A percentile compares a stretch with the other conserved stretches of the same genome.
These are phyloP conservation scores for Cicer pinnatifidum DNA, from an alignment of 306 rosid species.

Conservation along the genomic window DNA sequence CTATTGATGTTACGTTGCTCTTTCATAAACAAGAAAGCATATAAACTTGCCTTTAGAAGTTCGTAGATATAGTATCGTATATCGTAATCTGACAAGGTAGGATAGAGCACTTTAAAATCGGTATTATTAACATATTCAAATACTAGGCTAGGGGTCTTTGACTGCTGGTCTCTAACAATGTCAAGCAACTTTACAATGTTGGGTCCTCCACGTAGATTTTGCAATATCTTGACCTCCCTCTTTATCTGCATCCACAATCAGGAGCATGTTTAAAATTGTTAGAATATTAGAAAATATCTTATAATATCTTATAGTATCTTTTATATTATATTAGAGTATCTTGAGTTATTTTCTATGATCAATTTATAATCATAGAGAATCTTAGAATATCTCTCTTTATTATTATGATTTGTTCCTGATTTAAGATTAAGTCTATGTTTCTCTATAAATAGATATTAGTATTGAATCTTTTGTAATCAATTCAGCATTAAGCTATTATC, in stretches of 20 bases:
- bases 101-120: slow-evolving; percentile 81
- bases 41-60: slow-evolving; percentile 68
- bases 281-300: too few relatives aligned
- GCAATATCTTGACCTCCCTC: slow-evolving; percentile 59
- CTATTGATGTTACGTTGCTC: neutral
- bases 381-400: too few relatives aligned
- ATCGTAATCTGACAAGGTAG: slow-evolving; percentile 72
- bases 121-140: slow-evolving; percentile 65
- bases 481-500: too few relatives aligned
- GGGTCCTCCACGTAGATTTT: slow-evolving; percentile 74
- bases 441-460: too few relatives aligned
- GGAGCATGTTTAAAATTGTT: neutral
- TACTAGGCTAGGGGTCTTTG: slow-evolving; percentile 67
- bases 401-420: too few relatives aligned
- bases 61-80: slow-evolving; percentile 73
- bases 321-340: too few relatives aligned
- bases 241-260: slow-evolving; percentile 61
- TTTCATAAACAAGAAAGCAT: slow-evolving; percentile 12
- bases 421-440: too few relatives aligned
- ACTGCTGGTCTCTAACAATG: slow-evolving; percentile 83
- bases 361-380: too few relatives aligned
- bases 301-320: too few relatives aligned
- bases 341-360: too few relatives aligned
- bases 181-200: slow-evolving; percentile 80
- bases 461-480: too few relatives aligned